Evolutionary conservation across 1,284 basidiomycete genomes (phyloP).

Genomic region (Macrocybe sp.): DNA sequence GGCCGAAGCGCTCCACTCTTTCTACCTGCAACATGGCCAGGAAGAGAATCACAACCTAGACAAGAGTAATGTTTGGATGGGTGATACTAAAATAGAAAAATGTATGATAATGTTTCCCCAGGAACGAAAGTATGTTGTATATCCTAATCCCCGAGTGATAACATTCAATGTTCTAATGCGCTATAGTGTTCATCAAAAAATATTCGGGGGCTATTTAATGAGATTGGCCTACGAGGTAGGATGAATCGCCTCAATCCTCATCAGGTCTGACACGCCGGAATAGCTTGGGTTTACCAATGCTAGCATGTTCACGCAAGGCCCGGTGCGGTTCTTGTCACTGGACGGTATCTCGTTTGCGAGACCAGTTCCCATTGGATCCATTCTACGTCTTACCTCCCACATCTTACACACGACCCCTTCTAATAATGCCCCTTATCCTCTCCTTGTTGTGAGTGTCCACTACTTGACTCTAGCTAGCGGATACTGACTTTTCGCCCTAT

Average conservation of each 20-base stretch:
- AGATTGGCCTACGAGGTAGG: slow-evolving; percentile 63
- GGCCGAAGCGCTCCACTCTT: slow-evolving; percentile 61
- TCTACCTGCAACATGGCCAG: slow-evolving; percentile 58
- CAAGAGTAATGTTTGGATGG: slow-evolving; percentile 53
- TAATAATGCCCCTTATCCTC: slow-evolving; percentile 31
- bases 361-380: slow-evolving; percentile 81
- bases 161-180: background rate
- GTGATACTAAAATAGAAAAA: slow-evolving; percentile 58
- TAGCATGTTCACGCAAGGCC: slow-evolving; percentile 63
- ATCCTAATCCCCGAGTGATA: background rate
- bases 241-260: slow-evolving; percentile 1
- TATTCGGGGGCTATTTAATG: slow-evolving; percentile 64
- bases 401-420: slow-evolving; percentile 52
- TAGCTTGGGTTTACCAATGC: slow-evolving; percentile 75
- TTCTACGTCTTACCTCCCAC: slow-evolving; percentile 67
- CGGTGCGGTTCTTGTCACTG: slow-evolving; percentile 69
- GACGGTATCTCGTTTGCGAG: slow-evolving; percentile 76
- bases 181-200: slow-evolving; percentile 69
- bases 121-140: slow-evolving; percentile 64
- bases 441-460: slow-evolving; percentile 43
- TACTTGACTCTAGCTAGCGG: slow-evolving; percentile 2
- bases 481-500: slow-evolving; percentile 3
- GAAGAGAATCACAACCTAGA: slow-evolving; percentile 20
- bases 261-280: slow-evolving; percentile 5
- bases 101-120: slow-evolving; percentile 84